A percentile compares a stretch with the other conserved stretches of the same genome.
Conservation (phyloP, 2,329 filamentous ascomycete species). For the Aspergillus hiratsukae region DNA sequence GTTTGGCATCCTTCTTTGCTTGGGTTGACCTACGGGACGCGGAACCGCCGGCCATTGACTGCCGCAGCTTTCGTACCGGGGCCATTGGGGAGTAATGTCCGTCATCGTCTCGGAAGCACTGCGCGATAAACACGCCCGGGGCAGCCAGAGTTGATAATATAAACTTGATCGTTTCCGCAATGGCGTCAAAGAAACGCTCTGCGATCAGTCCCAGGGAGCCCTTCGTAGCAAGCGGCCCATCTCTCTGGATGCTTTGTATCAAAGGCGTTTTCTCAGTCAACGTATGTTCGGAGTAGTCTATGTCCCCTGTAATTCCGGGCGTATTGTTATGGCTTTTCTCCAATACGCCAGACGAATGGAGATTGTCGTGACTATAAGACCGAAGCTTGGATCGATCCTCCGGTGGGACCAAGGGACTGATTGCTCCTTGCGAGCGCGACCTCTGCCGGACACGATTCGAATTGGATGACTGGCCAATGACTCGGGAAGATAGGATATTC, state of each 20-base stretch:
- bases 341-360: constrained; percentile 26
- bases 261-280: constrained; percentile 68
- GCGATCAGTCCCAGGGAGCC: constrained; percentile 52
- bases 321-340: constrained; percentile 26
- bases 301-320: constrained; percentile 19
- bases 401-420: constrained; percentile 27
- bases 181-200: constrained; percentile 63
- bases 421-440: constrained; percentile 50
- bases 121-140: constrained; percentile 76
- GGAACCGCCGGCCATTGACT: constrained; percentile 18
- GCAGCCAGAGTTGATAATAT: constrained; percentile 73
- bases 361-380: constrained; percentile 41
- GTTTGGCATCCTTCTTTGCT: constrained; percentile 19
- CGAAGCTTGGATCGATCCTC: constrained; percentile 35
- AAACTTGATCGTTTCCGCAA: constrained; percentile 73
- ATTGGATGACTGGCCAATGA: constrained; percentile 58
- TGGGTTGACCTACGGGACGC: constrained; percentile 17
- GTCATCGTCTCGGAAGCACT: constrained; percentile 75
- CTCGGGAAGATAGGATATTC: constrained; percentile 85
- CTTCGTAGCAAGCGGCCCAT: constrained; percentile 30
- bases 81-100: constrained; percentile 74
- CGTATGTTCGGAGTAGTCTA: constrained; percentile 28
- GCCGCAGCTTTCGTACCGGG: constrained; percentile 62
- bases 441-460: constrained; percentile 47
- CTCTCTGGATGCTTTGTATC: constrained; percentile 44